phyloP scores from a whole-genome alignment of 192 early-diverging fungal genomes.

The Geranomyces michiganensis region DNA sequence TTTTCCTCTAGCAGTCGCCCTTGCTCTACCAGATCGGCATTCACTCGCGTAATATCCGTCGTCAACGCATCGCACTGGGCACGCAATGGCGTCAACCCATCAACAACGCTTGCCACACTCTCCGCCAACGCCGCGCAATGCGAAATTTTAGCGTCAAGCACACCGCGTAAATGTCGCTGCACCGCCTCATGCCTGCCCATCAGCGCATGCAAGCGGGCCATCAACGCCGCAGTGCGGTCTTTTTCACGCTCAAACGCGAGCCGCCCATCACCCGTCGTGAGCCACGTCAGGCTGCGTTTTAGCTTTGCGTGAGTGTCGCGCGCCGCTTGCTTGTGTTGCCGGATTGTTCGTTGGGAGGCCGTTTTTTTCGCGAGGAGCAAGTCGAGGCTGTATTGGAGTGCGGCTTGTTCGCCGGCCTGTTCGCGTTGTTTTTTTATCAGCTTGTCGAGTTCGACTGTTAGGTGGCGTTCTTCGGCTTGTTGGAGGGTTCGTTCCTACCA shows the following conservation, averaged over 20 bases:
- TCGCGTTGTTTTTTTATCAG: constrained; percentile 16
- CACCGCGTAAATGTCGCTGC: background rate
- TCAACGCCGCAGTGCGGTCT: constrained; percentile 17
- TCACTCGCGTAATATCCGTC: background rate
- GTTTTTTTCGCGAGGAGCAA: constrained; percentile 13
- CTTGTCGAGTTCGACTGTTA: constrained; percentile 15
- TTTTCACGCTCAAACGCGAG: constrained; percentile 27
- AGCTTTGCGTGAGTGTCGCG: constrained; percentile 22
- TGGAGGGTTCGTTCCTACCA: constrained; percentile 15
- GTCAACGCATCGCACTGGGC: background rate
- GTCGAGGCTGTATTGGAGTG: constrained; percentile 34
- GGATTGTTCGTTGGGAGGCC: constrained; percentile 3
- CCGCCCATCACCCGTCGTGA: constrained; percentile 16
- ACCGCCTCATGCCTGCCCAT: background rate
- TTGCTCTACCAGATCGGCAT: background rate
- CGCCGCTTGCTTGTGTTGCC: constrained; percentile 16
- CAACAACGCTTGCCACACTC: too few relatives aligned
- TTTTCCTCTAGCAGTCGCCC: constrained; percentile 12
- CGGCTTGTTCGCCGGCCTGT: constrained; percentile 30
- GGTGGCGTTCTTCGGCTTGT: constrained; percentile 11
- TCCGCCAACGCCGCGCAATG: too few relatives aligned
- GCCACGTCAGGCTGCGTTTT: constrained; percentile 3
- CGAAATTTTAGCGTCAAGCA: background rate
- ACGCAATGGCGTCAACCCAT: background rate
- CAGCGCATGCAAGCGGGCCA: constrained; percentile 6